Evolutionary conservation across 495 filamentous ascomycete species (phyloP), one percentile per base, ranked within the genome.

Genomic region (Hypoxylon fuscum): DNA sequence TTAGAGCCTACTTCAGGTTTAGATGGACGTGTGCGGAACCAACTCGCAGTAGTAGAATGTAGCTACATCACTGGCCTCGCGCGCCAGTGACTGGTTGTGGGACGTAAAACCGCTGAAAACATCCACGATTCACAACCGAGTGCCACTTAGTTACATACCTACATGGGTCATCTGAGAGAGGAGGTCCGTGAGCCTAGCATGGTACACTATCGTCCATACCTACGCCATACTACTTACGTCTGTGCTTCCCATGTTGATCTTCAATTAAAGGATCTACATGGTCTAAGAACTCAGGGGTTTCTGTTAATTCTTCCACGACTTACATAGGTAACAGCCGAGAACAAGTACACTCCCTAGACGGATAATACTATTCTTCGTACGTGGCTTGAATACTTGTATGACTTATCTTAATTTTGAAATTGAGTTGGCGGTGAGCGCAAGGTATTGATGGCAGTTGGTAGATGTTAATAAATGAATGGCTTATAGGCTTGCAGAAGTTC

Each of bases 111-210:
- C 47, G 37, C 46, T 50, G 44, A 41, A 49, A 45, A 40, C 27
- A 56, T 31, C 38, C 31, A 52, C 43, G 43, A 38, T 53, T 60
- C 34, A 43, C 46, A 66, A 52, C 56, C 62, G 62, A 59, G 44
- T 54, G 55, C 55, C 49, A 59, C 62, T 59, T 32, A 38, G 37
- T 34, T 60, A 29, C 62, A 66, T n/a, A n/a, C n/a, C n/a, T n/a
- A n/a, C n/a, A 51, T 51, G 21, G 62, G 46, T 59, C 38, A 56
- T 61, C 62, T 52, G 49, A 50, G 56, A 60, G 38, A 66, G 40
- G 62, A 55, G 55, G 62, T 66, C 62, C 62, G 62, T 66, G 62
- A 48, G 31, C 45, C 14, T 43, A 51, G 46, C 45, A 65, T 59
- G 37, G 47, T 41, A 43, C 42, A 27, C 14, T 17, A 18, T 29